Percentiles rank a stretch among this genome's conserved stretches.
Evolutionary conservation across 129 eudicot species (phyloP).

Genomic region (Chrysanthemum makinoi): DNA sequence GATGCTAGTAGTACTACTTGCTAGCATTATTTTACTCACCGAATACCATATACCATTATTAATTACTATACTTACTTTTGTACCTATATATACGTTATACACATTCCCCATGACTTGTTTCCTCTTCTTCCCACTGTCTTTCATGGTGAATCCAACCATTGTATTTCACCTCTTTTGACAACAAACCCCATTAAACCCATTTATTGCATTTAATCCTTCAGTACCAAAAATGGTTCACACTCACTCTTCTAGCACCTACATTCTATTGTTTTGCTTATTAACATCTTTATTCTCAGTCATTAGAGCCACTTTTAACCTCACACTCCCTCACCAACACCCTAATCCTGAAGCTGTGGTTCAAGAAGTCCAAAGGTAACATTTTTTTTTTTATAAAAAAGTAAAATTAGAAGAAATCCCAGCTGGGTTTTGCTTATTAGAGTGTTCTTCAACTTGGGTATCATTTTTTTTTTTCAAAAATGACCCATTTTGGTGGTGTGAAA

Average conservation of each 20-base stretch:
- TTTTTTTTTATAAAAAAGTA: background rate
- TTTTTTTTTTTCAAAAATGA: background rate
- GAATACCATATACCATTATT: background rate
- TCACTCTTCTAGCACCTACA: slow-evolving; percentile 34
- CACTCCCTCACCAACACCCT: slow-evolving; percentile 92
- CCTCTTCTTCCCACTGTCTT: slow-evolving; percentile 8
- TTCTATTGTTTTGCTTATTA: slow-evolving; percentile 52
- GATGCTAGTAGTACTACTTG: too few relatives aligned
- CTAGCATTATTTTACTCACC: background rate
- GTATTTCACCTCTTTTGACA: slow-evolving; percentile 22
- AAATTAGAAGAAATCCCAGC: slow-evolving; percentile 8
- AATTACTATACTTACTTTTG: slow-evolving; percentile 21
- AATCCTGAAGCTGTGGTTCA: slow-evolving; percentile 84
- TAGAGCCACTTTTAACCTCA: slow-evolving; percentile 54
- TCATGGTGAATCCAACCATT: slow-evolving; percentile 26
- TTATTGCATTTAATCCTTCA: slow-evolving; percentile 26
- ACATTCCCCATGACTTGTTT: slow-evolving; percentile 22
- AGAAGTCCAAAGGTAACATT: slow-evolving; percentile 66
- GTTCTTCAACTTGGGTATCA: slow-evolving; percentile 23
- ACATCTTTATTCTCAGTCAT: slow-evolving; percentile 36
- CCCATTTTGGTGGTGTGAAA: background rate
- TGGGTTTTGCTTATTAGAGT: slow-evolving; percentile 27
- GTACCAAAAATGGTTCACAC: slow-evolving; percentile 38
- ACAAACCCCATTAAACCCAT: slow-evolving; percentile 29
- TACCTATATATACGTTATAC: slow-evolving; percentile 1